Conservation (phyloP, 2,329 filamentous ascomycete genomes). For the Pseudogymnoascus sp. region DNA sequence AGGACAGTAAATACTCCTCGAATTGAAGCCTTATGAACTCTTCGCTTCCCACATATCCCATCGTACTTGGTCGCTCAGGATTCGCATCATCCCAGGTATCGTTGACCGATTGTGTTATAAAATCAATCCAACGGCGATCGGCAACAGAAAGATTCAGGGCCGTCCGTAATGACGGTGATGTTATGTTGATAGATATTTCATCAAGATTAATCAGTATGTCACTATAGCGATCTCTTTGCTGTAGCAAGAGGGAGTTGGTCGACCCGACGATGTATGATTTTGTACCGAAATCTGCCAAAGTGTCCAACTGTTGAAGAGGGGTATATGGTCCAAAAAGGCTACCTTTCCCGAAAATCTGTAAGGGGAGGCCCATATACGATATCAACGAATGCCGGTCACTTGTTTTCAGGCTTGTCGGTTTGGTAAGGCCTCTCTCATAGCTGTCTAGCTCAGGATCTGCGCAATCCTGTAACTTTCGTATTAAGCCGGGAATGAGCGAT, state of each 20-base stretch:
- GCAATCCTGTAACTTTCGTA: conserved; percentile 87
- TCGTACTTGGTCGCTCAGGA: conserved; percentile 81
- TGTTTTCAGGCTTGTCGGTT: conserved; percentile 78
- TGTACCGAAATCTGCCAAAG: conserved; percentile 86
- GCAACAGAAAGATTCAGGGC: conserved; percentile 75
- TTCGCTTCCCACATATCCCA: conserved; percentile 92
- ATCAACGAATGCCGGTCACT: conserved; percentile 87
- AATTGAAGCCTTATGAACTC: conserved; percentile 97
- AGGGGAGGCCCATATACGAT: conserved; percentile 86
- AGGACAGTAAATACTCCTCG: conserved; percentile 86
- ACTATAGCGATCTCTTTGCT: conserved; percentile 92
- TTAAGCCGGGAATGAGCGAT: conserved; percentile 86
- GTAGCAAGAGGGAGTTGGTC: conserved; percentile 86
- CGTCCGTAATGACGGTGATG: conserved; percentile 66
- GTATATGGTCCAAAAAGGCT: conserved; percentile 96
- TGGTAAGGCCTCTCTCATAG: conserved; percentile 67
- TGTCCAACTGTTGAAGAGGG: conserved; percentile 87
- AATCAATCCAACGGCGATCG: conserved; percentile 94
- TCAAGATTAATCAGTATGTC: conserved; percentile 96
- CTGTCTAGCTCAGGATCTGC: conserved; percentile 87
- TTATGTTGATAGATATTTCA: conserved; percentile 77
- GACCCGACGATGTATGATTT: conserved; percentile 97
- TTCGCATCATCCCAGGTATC: conserved; percentile 96
- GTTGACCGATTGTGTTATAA: conserved; percentile 83
- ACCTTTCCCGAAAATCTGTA: conserved; percentile 94